Conservation (phyloP, 1,284 basidiomycete species). For the Ganoderma resinaceum region DNA sequence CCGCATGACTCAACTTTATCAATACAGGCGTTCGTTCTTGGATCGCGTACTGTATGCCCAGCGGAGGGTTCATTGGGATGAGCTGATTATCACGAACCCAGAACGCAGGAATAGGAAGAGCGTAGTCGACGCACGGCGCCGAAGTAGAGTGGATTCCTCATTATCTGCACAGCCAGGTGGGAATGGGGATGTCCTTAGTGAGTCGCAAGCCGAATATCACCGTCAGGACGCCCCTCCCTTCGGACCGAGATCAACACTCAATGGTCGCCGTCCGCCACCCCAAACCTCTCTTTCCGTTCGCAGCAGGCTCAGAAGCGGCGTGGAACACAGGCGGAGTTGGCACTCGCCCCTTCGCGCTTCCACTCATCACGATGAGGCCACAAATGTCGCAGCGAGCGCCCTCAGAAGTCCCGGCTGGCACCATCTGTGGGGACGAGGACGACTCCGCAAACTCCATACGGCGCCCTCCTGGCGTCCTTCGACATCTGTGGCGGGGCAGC, state of each 20-base stretch:
- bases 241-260: neutral
- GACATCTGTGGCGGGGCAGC: conserved; percentile 9
- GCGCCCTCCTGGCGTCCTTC: conserved; percentile 3
- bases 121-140: neutral
- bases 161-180: conserved; percentile 6
- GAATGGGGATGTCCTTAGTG: neutral
- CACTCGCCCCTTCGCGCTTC: conserved; percentile 13
- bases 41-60: neutral
- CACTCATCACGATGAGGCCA: conserved; percentile 19
- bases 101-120: conserved; percentile 1
- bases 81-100: conserved; percentile 8
- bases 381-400: neutral
- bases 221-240: neutral
- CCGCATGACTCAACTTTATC: conserved; percentile 23
- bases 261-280: neutral
- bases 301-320: neutral
- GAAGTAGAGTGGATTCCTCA: neutral
- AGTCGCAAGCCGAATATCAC: neutral
- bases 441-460: neutral
- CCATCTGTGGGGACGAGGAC: neutral
- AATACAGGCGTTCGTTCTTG: conserved; percentile 11
- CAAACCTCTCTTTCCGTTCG: neutral
- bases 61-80: neutral
- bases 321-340: conserved; percentile 2
- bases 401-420: neutral